Evolutionary conservation across 192 early-diverging fungal genomes (phyloP).

Genomic region (Podila verticillata): DNA sequence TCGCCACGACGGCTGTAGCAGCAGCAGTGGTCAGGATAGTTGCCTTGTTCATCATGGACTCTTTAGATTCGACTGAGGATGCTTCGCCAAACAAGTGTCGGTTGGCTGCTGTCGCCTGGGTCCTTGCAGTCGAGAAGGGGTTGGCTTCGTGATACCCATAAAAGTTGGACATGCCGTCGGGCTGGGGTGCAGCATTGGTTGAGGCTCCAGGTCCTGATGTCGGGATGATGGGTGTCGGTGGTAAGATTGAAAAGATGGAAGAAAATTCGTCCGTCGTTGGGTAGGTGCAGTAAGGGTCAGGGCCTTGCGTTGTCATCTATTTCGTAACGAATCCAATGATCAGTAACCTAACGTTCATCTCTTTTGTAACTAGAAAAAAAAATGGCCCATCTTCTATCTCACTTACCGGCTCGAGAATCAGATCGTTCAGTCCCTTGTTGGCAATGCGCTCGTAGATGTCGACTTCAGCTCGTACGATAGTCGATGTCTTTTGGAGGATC

Average conservation of each 20-base stretch:
- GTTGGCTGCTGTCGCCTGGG: conserved; percentile 11
- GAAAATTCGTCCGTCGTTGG: conserved; percentile 56
- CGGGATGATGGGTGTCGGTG: conserved; percentile 53
- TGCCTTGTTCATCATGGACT: conserved; percentile 13
- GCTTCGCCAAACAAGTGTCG: conserved; percentile 41
- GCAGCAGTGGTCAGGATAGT: not conserved
- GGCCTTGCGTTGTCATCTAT: conserved; percentile 57
- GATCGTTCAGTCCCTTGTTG: conserved; percentile 59
- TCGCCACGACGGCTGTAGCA: not conserved
- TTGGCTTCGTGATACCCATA: conserved; percentile 45
- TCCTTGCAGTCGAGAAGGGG: conserved; percentile 38
- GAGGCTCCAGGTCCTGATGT: conserved; percentile 9
- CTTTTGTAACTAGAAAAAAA: not conserved
- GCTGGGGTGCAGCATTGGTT: conserved; percentile 25
- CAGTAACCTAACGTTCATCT: not conserved
- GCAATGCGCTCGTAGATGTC: conserved; percentile 60
- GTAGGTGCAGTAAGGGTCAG: conserved; percentile 60
- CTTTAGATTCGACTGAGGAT: conserved; percentile 34
- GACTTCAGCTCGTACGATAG: conserved; percentile 57
- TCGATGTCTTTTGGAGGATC: conserved; percentile 55
- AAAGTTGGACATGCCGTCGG: conserved; percentile 31
- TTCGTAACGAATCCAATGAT: not conserved
- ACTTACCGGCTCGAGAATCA: conserved; percentile 56
- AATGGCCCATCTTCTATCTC: not conserved
- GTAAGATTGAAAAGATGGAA: conserved; percentile 59